These are phyloP conservation scores for Monascus ruber DNA, from an alignment of 2,329 filamentous ascomycete genomes.

Conservation along the genomic window DNA sequence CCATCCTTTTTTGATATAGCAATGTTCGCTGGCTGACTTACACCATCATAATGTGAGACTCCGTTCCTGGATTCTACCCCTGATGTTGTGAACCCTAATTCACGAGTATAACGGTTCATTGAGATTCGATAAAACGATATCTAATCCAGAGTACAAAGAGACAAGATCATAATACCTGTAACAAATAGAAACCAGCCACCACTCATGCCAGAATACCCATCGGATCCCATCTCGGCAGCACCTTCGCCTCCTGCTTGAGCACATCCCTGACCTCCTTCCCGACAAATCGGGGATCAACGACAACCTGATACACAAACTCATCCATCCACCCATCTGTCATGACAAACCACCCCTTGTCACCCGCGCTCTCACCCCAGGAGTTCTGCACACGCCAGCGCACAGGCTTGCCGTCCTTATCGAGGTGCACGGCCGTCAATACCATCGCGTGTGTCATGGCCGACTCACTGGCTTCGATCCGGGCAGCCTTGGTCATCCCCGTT, in stretches of 20 bases:
- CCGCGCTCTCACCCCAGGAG: conserved; percentile 60
- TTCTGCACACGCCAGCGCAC: conserved; percentile 82
- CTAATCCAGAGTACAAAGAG: too few relatives aligned
- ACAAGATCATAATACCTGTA: too few relatives aligned
- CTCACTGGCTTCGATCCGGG: conserved; percentile 62
- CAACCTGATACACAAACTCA: conserved; percentile 75
- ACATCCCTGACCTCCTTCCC: conserved; percentile 57
- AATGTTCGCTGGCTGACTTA: too few relatives aligned
- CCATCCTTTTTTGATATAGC: too few relatives aligned
- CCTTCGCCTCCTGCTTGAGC: conserved; percentile 56
- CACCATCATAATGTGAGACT: too few relatives aligned
- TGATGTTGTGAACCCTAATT: too few relatives aligned
- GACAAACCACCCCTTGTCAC: conserved; percentile 75
- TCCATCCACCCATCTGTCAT: conserved; percentile 77
- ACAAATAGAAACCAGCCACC: too few relatives aligned
- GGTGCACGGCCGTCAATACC: conserved; percentile 77
- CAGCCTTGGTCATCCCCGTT: conserved; percentile 58
- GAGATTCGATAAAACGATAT: too few relatives aligned
- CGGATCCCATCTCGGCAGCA: conserved; percentile 68
- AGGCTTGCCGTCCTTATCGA: conserved; percentile 51
- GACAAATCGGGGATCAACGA: conserved; percentile 62
- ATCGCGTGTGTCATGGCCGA: conserved; percentile 85
- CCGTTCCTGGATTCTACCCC: too few relatives aligned
- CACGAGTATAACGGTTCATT: too few relatives aligned
- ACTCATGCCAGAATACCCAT: conserved; percentile 60